These are phyloP conservation scores for Kondoa malvinella DNA, from an alignment of 768 basidiomycete species.

Conservation along the genomic window DNA sequence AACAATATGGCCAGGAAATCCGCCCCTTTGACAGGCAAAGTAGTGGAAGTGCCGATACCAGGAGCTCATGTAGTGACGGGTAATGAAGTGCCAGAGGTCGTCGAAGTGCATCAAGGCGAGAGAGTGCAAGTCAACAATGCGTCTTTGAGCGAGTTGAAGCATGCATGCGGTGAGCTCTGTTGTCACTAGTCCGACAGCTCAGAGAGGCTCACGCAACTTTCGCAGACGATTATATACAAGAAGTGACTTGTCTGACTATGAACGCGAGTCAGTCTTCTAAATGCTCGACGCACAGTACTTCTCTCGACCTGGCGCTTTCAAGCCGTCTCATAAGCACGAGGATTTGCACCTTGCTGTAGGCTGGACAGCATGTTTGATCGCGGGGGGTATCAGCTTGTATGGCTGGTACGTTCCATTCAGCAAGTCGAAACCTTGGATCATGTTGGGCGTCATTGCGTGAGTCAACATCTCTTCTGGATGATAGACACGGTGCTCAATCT, in stretches of 20 bases:
- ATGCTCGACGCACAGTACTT: constrained; percentile 46
- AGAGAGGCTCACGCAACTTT: background rate
- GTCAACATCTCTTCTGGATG: constrained; percentile 30
- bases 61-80: background rate
- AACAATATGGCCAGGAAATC: background rate
- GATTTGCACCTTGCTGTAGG: constrained; percentile 75
- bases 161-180: constrained; percentile 53
- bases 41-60: background rate
- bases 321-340: constrained; percentile 68
- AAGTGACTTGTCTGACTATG: constrained; percentile 40
- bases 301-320: constrained; percentile 62
- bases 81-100: too few species aligned
- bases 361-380: constrained; percentile 68
- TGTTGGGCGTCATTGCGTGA: constrained; percentile 59
- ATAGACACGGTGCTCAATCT: background rate
- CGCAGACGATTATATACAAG: constrained; percentile 40
- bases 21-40: background rate
- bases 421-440: constrained; percentile 61
- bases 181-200: background rate
- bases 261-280: background rate
- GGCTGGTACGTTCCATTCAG: constrained; percentile 67
- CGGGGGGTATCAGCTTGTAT: constrained; percentile 63
- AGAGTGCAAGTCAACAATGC: constrained; percentile 38
- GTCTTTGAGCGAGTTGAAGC: constrained; percentile 40
- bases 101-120: background rate